Evolutionary conservation across 306 rosid genomes (phyloP).

Genomic region (Crataegus laevigata): DNA sequence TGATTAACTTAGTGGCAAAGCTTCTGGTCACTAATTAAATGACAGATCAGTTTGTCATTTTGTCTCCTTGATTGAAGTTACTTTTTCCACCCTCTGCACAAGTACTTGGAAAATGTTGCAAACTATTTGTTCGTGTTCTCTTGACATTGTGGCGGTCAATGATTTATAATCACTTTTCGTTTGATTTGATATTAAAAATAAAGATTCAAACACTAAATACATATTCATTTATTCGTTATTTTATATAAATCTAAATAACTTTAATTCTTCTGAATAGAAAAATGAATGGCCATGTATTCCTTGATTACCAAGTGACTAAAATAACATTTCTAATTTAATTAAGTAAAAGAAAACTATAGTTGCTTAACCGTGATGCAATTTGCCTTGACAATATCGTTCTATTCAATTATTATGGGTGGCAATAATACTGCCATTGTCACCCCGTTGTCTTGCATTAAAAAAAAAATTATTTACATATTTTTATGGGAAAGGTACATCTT

Average conservation of each 20-base stretch:
- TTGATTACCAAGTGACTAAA: not conserved
- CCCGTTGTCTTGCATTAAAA: not conserved
- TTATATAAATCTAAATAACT: too few species aligned
- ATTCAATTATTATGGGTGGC: not conserved
- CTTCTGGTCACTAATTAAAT: not conserved
- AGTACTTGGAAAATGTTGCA: not conserved
- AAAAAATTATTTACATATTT: not conserved
- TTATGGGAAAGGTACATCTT: constrained; percentile 27
- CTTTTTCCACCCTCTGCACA: constrained; percentile 12
- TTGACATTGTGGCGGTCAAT: too few species aligned
- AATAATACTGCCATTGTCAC: not conserved
- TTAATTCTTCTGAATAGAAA: too few species aligned
- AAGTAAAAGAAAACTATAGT: not conserved
- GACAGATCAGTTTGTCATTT: constrained; percentile 30
- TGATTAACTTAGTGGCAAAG: not conserved
- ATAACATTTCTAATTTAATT: too few species aligned
- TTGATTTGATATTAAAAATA: too few species aligned
- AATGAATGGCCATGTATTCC: too few species aligned
- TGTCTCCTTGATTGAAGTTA: constrained; percentile 46
- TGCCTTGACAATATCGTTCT: not conserved
- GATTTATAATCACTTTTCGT: not conserved
- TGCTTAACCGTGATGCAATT: not conserved
- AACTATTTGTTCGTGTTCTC: not conserved
- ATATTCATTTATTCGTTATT: too few species aligned
- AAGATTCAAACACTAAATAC: not conserved